Conservation (phyloP, 805 yeast genomes). For the Candida michaelii region DNA sequence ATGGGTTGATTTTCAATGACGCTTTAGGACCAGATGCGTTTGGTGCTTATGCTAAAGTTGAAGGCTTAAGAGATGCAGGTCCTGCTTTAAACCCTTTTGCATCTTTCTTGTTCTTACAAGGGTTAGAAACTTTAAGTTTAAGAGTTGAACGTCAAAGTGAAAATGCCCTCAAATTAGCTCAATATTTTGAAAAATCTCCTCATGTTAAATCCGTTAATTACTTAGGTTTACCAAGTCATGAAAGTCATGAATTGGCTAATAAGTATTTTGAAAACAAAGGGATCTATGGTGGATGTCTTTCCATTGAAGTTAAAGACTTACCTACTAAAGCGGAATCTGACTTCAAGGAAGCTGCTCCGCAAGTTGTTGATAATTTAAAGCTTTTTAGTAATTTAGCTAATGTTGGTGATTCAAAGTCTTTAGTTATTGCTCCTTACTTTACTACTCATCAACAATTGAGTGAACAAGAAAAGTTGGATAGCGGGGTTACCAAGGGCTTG, state of each 20-base stretch:
- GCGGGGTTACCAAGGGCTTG: constrained; percentile 88
- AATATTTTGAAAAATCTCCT: constrained; percentile 67
- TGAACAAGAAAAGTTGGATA: constrained; percentile 73
- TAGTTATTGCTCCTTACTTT: constrained; percentile 93
- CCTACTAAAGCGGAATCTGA: constrained; percentile 49
- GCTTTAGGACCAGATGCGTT: constrained; percentile 75
- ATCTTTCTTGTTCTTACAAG: constrained; percentile 82
- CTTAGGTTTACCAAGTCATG: constrained; percentile 81
- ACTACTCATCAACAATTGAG: constrained; percentile 93
- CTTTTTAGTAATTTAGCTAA: constrained; percentile 92
- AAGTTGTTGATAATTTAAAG: constrained; percentile 79
- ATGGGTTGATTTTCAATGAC: constrained; percentile 80
- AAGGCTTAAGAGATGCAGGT: constrained; percentile 88
- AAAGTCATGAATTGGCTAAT: constrained; percentile 77
- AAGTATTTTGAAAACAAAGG: constrained; percentile 61
- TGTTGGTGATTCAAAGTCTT: constrained; percentile 94
- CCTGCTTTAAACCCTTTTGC: constrained; percentile 87
- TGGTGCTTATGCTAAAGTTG: constrained; percentile 78
- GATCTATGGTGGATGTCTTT: constrained; percentile 83
- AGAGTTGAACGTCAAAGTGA: constrained; percentile 90
- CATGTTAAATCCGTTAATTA: constrained; percentile 89
- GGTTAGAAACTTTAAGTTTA: constrained; percentile 89
- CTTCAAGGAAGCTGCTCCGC: constrained; percentile 76
- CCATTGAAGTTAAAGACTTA: constrained; percentile 74
- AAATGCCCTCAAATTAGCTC: constrained; percentile 79